Evolutionary conservation across 805 yeast species (phyloP), one percentile per base, ranked within the genome.

Genomic region (Zygosaccharomyces lentus): DNA sequence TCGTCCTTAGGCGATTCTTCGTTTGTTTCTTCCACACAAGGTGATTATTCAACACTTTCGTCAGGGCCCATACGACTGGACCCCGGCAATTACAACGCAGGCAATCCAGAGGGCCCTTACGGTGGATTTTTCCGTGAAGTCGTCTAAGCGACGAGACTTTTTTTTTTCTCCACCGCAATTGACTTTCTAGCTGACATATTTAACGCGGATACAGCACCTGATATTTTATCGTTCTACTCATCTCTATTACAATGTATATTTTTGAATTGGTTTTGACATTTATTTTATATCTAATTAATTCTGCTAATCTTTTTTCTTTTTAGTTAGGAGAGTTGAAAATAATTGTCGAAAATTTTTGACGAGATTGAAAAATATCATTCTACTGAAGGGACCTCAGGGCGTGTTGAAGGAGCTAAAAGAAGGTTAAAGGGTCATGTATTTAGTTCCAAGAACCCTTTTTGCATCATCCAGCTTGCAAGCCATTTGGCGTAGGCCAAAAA

Each of bases 101-200:
- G 39, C 9, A 41, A 21, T 5, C 21, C 41, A 9, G 41, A 40
- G 15, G 32, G 27, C 7, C 37, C 44, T 15, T 23, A 42, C 6
- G 34, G 27, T 36, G 63, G 61, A 6, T 57, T 53, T 25, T 43
- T 58, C 8, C 51, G 59, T 16, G 63, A 58, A 41, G 49, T 58
- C 8, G 47, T 56, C 24, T 49, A 40, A 44, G 29, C 26, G 23
- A 9, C 13, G n/a, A 9, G 37, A 21, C 7, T 13, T 34, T 34
- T 13, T 6, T 25, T 9, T 16, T 23, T 6, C 15, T 7, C 13
- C 25, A 25, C 9, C n/a, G 32, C 32, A 29, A n/a, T 29, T 29
- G 32, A 29, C 32, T 29, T 29, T 29, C 32, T 29, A 29, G n/a
- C n/a, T 29, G n/a, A 29, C 32, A 16, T 29, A 29, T 29, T 29